Evolutionary conservation across 129 eudicot genomes (phyloP).

Genomic region (Mikania micrantha): DNA sequence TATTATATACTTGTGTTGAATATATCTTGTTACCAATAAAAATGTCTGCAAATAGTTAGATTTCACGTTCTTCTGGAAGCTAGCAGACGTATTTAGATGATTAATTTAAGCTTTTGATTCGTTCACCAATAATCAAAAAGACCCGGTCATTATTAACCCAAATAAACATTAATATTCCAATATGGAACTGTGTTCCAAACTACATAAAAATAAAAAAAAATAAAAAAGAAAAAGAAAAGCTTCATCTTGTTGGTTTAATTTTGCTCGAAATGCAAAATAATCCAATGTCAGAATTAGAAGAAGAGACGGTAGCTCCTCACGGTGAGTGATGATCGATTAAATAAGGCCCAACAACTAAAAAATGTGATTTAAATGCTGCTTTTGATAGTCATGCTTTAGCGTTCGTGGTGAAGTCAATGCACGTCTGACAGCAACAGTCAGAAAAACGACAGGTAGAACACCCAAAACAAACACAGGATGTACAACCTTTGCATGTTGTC

Average conservation of each 20-base stretch:
- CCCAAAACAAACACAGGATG: constrained; percentile 79
- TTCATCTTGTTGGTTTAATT: not conserved
- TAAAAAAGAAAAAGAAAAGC: too few species aligned
- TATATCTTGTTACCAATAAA: too few species aligned
- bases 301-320: not conserved
- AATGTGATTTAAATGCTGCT: not conserved
- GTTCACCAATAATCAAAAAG: not conserved
- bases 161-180: not conserved
- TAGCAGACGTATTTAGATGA: too few species aligned
- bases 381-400: constrained; percentile 25
- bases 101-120: not conserved
- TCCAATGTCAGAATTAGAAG: not conserved
- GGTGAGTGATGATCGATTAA: not conserved
- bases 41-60: too few species aligned
- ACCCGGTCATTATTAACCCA: not conserved
- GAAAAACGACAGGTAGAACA: constrained; percentile 66
- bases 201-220: not conserved
- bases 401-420: constrained; percentile 63
- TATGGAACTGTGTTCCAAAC: constrained; percentile 11
- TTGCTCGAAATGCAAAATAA: not conserved
- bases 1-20: too few species aligned
- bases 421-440: constrained; percentile 67
- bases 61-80: too few species aligned
- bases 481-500: constrained; percentile 72
- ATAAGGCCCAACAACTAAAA: not conserved